Percentiles rank a stretch among this genome's conserved stretches.
phyloP scores from a whole-genome alignment of 148 eudicot species.

The Nepenthes mirabilis region DNA sequence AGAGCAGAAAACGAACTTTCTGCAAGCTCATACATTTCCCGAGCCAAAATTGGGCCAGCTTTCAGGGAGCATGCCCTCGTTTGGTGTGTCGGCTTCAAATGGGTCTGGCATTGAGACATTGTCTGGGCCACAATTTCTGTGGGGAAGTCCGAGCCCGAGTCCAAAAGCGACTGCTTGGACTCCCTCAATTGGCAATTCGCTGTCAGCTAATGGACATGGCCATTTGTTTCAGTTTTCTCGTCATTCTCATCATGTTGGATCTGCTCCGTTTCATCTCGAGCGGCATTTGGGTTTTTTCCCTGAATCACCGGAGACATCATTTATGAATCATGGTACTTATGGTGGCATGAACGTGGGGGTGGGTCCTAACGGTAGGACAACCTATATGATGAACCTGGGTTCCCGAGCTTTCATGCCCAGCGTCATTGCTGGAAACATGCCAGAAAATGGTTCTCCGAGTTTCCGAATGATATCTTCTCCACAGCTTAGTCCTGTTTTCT shows the following conservation, averaged over 20 bases:
- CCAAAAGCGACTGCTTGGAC: constrained; percentile 30
- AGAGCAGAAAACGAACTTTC: constrained; percentile 27
- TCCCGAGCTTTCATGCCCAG: constrained; percentile 29
- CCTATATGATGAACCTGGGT: constrained; percentile 36
- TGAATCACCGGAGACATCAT: constrained; percentile 52
- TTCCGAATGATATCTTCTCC: constrained; percentile 58
- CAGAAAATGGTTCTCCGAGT: constrained; percentile 47
- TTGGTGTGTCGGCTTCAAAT: constrained; percentile 50
- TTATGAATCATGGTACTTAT: constrained; percentile 27
- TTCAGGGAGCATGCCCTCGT: constrained; percentile 34
- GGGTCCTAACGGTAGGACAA: constrained; percentile 28
- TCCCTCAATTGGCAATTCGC: constrained; percentile 25
- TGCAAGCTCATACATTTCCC: constrained; percentile 65
- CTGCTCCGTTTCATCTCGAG: constrained; percentile 64
- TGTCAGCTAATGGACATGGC: constrained; percentile 32
- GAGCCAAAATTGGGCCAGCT: constrained; percentile 39
- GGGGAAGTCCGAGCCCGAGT: constrained; percentile 53
- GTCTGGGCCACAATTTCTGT: constrained; percentile 78
- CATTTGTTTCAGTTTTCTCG: constrained; percentile 39
- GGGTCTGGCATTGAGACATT: constrained; percentile 57
- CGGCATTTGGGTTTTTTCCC: constrained; percentile 53
- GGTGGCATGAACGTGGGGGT: constrained; percentile 33
- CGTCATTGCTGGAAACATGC: constrained; percentile 27
- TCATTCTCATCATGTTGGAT: constrained; percentile 55
- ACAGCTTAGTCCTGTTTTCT: constrained; percentile 49